Base-by-base conservation (phyloP, 2,329 filamentous ascomycete genomes). In the Alternaria triticina region DNA sequence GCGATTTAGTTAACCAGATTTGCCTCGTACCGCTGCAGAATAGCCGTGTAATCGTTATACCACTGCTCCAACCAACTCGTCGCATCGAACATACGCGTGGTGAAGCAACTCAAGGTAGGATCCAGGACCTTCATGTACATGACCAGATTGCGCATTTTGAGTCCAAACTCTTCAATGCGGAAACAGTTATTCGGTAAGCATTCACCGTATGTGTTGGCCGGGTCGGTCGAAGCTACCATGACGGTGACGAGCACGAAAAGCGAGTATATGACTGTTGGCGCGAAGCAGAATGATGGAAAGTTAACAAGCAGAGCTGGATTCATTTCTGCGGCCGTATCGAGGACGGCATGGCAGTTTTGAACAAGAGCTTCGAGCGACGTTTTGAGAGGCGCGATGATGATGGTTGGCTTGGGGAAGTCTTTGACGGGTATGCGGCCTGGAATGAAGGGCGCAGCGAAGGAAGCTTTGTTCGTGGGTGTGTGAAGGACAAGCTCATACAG, bases 41-140 rank as follows among this genome's bases (percentile, higher is more conserved):
- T 74, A 12, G 64, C 61, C 25, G 45, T 65, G 33, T 72, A 75
- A 45, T 75, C 70, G 11, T 67, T 66, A 25, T 73, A 70, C 73
- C 73, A 75, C 17, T 70, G 60, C 61, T 70, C 70, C 54, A 75
- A 51, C 73, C 71, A 75, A 13, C 64, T 55, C n/a, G 71, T 71
- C 49, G 73, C 73, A 36, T 75, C 71, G 23, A 75, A 61, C 62
- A 75, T 57, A n/a, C 70, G 70, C 17, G 70, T 74, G 9, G 73
- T 72, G 17, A 54, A 74, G 40, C 67, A 72, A 62, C 69, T 74
- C 61, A 75, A 49, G 4, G 68, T 73, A 1, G 73, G 71, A 60
- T 75, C 73, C 7, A 72, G 40, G 30, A 23, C 43, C 46, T 61
- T 72, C 40, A 74, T 57, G 8, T 45, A 36, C n/a, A 47, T 46